A percentile compares a stretch with the other conserved stretches of the same genome.
Conservation (phyloP, 2,329 filamentous ascomycete species). For the Pleoardoris graminearum region DNA sequence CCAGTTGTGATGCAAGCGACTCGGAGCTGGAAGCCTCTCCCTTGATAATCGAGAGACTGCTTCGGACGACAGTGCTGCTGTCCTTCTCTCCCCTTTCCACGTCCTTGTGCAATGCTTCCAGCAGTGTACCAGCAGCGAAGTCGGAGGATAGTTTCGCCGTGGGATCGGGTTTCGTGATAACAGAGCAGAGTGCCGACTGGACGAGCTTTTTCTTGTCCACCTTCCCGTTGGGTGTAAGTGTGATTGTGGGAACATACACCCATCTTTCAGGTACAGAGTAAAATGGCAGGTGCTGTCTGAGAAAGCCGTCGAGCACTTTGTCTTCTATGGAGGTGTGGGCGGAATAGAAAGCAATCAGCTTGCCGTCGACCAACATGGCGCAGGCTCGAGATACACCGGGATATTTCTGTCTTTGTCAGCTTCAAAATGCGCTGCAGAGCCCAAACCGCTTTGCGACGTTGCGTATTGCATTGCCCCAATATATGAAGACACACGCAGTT, state of each 20-base stretch:
- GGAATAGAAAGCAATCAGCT: conserved; percentile 57
- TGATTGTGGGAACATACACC: conserved; percentile 50
- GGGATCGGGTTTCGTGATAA: neutral
- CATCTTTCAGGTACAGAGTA: conserved; percentile 57
- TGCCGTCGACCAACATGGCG: conserved; percentile 51
- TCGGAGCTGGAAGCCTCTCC: conserved; percentile 20
- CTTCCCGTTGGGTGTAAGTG: conserved; percentile 60
- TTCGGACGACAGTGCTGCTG: conserved; percentile 10
- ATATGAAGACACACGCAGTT: neutral
- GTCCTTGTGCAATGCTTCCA: neutral
- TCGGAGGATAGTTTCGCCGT: neutral
- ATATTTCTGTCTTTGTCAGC: conserved; percentile 44
- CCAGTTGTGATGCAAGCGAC: conserved; percentile 3
- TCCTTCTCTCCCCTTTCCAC: conserved; percentile 11
- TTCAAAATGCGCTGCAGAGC: no score
- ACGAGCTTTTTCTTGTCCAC: conserved; percentile 56
- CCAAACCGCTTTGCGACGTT: neutral
- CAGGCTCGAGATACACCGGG: conserved; percentile 54
- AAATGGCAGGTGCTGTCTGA: conserved; percentile 54
- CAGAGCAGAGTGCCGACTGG: conserved; percentile 22
- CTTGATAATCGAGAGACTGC: conserved; percentile 18
- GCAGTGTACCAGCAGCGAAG: neutral
- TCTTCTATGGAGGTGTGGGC: conserved; percentile 36
- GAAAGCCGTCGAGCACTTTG: conserved; percentile 45
- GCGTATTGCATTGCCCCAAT: neutral